A percentile compares a stretch with the other conserved stretches of the same genome.
phyloP scores from a whole-genome alignment of 257 asterid genomes.

The Apocynum venetum region DNA sequence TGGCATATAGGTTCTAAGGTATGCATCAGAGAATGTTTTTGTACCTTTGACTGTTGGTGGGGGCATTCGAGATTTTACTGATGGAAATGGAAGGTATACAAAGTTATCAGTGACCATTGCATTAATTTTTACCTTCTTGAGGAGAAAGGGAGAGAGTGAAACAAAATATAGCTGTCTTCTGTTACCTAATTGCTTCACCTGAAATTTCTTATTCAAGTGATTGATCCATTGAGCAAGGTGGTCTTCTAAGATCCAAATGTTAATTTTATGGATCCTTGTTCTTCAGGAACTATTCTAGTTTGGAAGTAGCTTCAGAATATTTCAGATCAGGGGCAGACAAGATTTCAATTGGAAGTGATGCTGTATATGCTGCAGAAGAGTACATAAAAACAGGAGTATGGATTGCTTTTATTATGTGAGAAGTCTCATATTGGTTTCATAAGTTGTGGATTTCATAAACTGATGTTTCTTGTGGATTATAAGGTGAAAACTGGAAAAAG shows the following conservation, averaged over 20 bases:
- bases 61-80: constrained; percentile 90
- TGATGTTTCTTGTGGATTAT: neutral
- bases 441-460: constrained; percentile 12
- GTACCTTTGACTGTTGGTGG: constrained; percentile 98
- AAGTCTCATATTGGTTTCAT: constrained; percentile 1
- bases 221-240: neutral
- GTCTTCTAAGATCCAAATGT: neutral
- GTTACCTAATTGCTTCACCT: neutral
- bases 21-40: constrained; percentile 74
- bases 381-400: constrained; percentile 73
- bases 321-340: constrained; percentile 98
- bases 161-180: neutral
- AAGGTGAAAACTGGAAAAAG: constrained; percentile 89
- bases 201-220: neutral
- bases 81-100: constrained; percentile 71
- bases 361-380: constrained; percentile 96
- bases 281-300: constrained; percentile 78
- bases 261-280: neutral
- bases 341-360: constrained; percentile 95
- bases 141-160: neutral
- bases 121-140: neutral
- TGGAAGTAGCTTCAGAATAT: constrained; percentile 98
- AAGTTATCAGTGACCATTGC: neutral
- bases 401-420: neutral
- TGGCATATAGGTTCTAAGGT: constrained; percentile 57